Evolutionary conservation across 495 filamentous ascomycete genomes (phyloP).

Genomic region (Penicillium paradoxum): DNA sequence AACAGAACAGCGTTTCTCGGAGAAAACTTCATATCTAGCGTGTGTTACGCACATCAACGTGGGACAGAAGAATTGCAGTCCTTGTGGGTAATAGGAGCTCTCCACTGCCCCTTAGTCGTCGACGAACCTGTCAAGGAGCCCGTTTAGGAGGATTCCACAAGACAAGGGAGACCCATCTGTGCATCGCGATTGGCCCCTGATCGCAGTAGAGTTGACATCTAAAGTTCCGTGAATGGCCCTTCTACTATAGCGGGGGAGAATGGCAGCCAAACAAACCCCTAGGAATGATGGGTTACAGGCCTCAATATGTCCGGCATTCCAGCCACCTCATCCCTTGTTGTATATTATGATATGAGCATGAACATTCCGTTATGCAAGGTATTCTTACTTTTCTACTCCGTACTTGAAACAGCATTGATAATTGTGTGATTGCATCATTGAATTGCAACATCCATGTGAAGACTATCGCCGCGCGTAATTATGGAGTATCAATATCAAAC

Average conservation of each 20-base stretch:
- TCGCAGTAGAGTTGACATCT: too few relatives aligned
- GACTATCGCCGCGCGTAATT: background rate
- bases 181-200: background rate
- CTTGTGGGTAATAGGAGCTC: background rate
- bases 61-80: background rate
- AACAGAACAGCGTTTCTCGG: background rate
- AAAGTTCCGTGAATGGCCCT: background rate
- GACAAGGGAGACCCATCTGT: background rate
- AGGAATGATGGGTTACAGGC: slow-evolving; percentile 6
- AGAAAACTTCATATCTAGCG: slow-evolving; percentile 1
- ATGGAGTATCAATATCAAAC: background rate
- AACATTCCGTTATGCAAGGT: slow-evolving; percentile 6
- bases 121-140: background rate
- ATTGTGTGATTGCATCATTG: background rate
- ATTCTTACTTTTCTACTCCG: background rate
- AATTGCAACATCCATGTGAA: background rate
- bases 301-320: background rate
- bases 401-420: too few relatives aligned
- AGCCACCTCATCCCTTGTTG: background rate
- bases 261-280: background rate
- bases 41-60: background rate
- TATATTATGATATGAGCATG: background rate
- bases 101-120: background rate
- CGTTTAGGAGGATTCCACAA: background rate
- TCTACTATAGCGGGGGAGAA: background rate